A percentile compares a stretch with the other conserved stretches of the same genome.
These are phyloP conservation scores for Polyrhizophydium stewartii DNA, from an alignment of 371 early-diverging fungal genomes.

Conservation along the genomic window DNA sequence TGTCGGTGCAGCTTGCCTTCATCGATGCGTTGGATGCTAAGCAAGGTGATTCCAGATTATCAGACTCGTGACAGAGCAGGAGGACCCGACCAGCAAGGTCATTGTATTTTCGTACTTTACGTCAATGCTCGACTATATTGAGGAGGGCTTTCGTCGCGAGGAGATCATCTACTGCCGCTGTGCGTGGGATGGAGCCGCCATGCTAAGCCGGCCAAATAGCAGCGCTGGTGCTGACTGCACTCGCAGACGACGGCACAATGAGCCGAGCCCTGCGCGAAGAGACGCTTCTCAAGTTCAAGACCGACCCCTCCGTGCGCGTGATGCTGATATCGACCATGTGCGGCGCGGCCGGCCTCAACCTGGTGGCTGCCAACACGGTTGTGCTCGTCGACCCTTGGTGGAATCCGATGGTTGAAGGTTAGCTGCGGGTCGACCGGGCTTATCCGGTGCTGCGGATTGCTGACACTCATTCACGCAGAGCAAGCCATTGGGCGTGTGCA, in stretches of 20 bases:
- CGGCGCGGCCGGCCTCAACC: constrained; percentile 78
- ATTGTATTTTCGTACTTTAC: constrained; percentile 82
- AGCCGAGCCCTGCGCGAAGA: constrained; percentile 52
- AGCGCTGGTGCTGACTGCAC: no score
- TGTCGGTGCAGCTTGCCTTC: no score
- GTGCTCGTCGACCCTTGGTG: constrained; percentile 81
- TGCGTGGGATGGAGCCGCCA: constrained; percentile 3
- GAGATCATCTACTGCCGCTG: constrained; percentile 35
- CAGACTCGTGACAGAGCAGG: constrained; percentile 5
- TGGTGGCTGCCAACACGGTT: constrained; percentile 69
- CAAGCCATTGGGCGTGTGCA: constrained; percentile 88
- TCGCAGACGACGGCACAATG: constrained; percentile 60
- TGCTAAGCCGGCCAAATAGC: no score
- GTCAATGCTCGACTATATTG: constrained; percentile 63
- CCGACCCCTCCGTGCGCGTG: constrained; percentile 37
- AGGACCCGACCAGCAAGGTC: constrained; percentile 33
- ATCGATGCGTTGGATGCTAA: no score
- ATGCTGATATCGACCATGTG: constrained; percentile 74
- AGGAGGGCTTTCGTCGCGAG: constrained; percentile 42
- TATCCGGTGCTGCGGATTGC: neutral
- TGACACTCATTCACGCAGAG: constrained; percentile 34
- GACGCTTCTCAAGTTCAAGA: constrained; percentile 53
- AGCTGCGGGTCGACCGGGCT: neutral
- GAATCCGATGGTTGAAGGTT: constrained; percentile 56
- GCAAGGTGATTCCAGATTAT: no score